Conservation (phyloP, 331 rosid genomes). For the Malus hybrid region DNA sequence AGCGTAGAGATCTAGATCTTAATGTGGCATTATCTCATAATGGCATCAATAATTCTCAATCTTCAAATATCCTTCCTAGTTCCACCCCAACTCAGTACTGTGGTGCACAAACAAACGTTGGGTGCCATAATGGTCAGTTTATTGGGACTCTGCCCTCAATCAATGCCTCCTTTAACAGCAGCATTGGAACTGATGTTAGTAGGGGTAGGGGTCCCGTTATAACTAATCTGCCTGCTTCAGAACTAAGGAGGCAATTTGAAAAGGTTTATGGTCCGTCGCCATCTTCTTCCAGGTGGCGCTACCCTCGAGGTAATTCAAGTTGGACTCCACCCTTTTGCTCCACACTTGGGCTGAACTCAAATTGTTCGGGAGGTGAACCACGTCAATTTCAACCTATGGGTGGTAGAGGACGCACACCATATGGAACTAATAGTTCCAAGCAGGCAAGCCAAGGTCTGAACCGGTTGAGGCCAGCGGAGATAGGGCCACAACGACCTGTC, state of each 20-base stretch:
- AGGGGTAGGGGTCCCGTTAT: neutral
- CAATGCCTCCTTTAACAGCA: neutral
- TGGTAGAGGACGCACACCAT: neutral
- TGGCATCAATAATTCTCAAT: neutral
- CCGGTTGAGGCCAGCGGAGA: too few relatives aligned
- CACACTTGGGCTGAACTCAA: neutral
- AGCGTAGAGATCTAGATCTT: neutral
- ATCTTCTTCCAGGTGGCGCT: neutral
- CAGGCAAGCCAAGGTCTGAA: slow-evolving; percentile 6
- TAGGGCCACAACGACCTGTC: too few relatives aligned
- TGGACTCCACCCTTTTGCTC: neutral
- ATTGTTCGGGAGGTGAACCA: neutral
- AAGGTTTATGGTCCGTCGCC: neutral
- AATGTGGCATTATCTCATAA: neutral
- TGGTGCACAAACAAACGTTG: neutral
- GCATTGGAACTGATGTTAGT: neutral
- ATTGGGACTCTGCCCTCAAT: neutral
- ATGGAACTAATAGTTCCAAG: neutral
- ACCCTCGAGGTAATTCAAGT: neutral
- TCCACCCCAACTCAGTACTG: neutral
- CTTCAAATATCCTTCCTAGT: neutral
- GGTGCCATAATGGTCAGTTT: neutral
- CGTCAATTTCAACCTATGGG: neutral
- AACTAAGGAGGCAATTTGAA: neutral
- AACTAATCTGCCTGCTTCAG: neutral